Conservation (phyloP, 345 rosid species). For the Acer campestre region DNA sequence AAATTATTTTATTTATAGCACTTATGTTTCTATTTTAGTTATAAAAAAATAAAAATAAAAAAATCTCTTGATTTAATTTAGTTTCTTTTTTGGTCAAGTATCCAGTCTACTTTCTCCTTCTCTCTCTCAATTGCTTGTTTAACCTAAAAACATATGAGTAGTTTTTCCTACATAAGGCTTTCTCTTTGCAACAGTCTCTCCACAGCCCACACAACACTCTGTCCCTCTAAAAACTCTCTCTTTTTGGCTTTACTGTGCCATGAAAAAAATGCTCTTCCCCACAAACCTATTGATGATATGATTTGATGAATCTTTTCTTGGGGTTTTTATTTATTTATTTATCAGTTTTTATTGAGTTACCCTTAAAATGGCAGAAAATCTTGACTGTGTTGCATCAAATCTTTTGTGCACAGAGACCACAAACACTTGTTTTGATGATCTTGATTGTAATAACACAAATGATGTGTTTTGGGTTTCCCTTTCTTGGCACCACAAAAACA, state of each 20-base stretch:
- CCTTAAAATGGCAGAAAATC: conserved; percentile 54
- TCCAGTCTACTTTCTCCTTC: background rate
- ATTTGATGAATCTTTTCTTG: conserved; percentile 32
- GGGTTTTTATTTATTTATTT: conserved; percentile 10
- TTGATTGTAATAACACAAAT: conserved; percentile 24
- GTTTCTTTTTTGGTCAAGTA: background rate
- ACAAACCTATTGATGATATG: conserved; percentile 20
- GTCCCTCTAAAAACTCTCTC: conserved; percentile 15
- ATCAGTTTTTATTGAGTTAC: conserved; percentile 14
- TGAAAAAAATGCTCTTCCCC: conserved; percentile 22
- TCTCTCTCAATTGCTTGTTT: conserved; percentile 13
- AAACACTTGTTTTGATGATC: conserved; percentile 37
- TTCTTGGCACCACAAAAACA: conserved; percentile 8
- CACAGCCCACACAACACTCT: conserved; percentile 17
- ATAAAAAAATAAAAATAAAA: background rate
- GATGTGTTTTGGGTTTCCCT: conserved; percentile 31
- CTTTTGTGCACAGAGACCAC: conserved; percentile 56
- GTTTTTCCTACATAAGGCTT: conserved; percentile 37
- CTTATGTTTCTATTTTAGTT: background rate
- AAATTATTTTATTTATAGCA: background rate
- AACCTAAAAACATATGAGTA: conserved; percentile 35
- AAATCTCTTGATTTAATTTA: background rate
- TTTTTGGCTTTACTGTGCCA: conserved; percentile 24
- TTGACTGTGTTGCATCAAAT: conserved; percentile 40
- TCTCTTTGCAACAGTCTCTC: conserved; percentile 21